Base-by-base conservation (phyloP, 2,329 filamentous ascomycete genomes). In the Paramyrothecium roridum region DNA sequence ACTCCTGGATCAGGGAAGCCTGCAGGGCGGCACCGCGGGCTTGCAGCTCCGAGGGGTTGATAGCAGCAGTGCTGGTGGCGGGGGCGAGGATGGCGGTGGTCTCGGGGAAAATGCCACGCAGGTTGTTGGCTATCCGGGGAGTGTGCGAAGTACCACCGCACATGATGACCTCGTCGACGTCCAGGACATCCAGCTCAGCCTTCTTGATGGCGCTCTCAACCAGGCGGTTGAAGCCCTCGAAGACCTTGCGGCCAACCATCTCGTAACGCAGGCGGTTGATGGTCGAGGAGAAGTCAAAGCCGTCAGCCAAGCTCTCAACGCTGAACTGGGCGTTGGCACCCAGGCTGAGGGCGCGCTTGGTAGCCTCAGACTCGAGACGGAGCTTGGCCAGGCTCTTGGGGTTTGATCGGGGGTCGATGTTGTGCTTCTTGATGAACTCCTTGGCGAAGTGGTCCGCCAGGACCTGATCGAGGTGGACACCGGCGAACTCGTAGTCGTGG, bases 391-490 rank as follows among this genome's bases (percentile, higher is more conserved):
- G 78, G 66, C 89, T 89, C 66, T 87, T 87, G 54, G 87, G 81
- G 70, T 95, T 91, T 69, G 87, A 83, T 64, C 93, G 85, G 21
- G 95, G 95, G 73, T 98, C 95, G 56, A 85, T 85, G 78, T 87
- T 88, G 83, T 98, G 85, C 83, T 96, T 96, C 85, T 99, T 98
- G 69, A 95, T 84, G 78, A 99, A 99, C 76, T 99, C 95, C 82
- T 99, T 99, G 65, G 93, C 90, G 65, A 98, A 97, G 80, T 97
- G 88, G 72, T 99, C 93, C 71, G 96, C 90, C 56, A 99, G 82
- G 51, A 93, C 89, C 72, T 95, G 84, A 78, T 99, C 95, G 55
- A 99, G 82, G 62, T 92, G 87, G 37, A 85, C 82, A 68, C 95
- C 95, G 55, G 90, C 87, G 63, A 93, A 90, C 69, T 98, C 93